These are phyloP conservation scores for Loxodes magnus DNA, from an alignment of 73 alveolate species.

Conservation along the genomic window DNA sequence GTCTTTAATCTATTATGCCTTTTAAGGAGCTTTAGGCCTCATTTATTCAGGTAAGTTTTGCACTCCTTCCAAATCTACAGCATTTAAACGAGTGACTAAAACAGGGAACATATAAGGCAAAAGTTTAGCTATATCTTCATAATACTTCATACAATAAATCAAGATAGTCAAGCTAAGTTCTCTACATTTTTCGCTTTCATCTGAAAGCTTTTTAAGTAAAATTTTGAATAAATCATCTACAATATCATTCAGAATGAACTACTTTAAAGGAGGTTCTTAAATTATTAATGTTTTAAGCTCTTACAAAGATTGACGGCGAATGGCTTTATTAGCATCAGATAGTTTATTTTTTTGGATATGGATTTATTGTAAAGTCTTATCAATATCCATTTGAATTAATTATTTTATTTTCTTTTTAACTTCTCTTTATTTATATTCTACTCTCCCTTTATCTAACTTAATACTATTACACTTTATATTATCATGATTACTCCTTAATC, in stretches of 20 bases:
- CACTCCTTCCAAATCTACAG: constrained; percentile 81
- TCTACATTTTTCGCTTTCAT: constrained; percentile 64
- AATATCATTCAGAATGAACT: constrained; percentile 27
- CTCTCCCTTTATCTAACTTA: too few relatives aligned
- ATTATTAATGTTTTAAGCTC: too few relatives aligned
- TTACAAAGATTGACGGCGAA: too few relatives aligned
- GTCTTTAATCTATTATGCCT: constrained; percentile 61
- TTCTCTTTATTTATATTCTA: too few relatives aligned
- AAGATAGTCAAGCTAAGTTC: constrained; percentile 61
- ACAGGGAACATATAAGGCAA: constrained; percentile 78
- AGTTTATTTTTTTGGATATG: too few relatives aligned
- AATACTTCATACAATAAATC: constrained; percentile 44
- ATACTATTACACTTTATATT: too few relatives aligned
- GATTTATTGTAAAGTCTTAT: too few relatives aligned
- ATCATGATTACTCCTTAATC: too few relatives aligned
- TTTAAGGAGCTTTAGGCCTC: constrained; percentile 73
- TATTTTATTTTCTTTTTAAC: too few relatives aligned
- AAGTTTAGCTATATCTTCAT: constrained; percentile 58
- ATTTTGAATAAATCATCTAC: constrained; percentile 35
- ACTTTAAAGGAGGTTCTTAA: too few relatives aligned
- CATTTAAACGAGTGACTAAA: constrained; percentile 57
- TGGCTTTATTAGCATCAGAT: too few relatives aligned
- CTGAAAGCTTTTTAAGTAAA: constrained; percentile 33
- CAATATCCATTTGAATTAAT: too few relatives aligned
- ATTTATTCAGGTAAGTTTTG: constrained; percentile 68